A percentile compares a stretch with the other conserved stretches of the same genome.
Conservation (phyloP, 2,329 filamentous ascomycete genomes). For the Chrysoporthe cubensis region DNA sequence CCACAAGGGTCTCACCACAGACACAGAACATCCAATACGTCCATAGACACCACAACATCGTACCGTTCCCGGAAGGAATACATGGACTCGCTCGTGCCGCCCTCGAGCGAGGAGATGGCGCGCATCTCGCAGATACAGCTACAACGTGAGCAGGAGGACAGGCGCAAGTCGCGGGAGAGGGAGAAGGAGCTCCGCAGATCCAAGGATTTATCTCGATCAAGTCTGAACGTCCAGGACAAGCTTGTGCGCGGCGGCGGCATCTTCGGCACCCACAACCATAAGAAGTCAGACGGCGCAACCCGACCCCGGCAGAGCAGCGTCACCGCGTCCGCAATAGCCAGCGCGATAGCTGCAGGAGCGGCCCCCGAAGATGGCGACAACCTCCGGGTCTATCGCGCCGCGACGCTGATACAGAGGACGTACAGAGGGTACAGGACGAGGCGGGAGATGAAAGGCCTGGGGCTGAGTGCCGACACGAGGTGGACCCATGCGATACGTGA, state of each 20-base stretch:
- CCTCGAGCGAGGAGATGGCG: constrained; percentile 50
- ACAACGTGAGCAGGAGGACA: constrained; percentile 48
- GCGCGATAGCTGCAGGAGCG: constrained; percentile 16
- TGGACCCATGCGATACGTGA: constrained; percentile 71
- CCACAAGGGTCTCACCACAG: neutral
- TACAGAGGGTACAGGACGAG: constrained; percentile 78
- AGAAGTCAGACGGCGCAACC: constrained; percentile 14
- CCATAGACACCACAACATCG: constrained; percentile 33
- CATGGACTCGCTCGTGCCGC: constrained; percentile 54
- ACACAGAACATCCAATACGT: constrained; percentile 28
- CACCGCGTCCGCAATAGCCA: constrained; percentile 16
- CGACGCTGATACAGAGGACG: constrained; percentile 67
- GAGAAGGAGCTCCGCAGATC: constrained; percentile 42
- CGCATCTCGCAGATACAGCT: constrained; percentile 55
- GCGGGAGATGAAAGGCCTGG: constrained; percentile 70
- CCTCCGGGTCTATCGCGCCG: constrained; percentile 47
- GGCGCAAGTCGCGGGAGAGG: constrained; percentile 45
- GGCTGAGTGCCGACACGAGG: constrained; percentile 69
- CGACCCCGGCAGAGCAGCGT: constrained; percentile 18
- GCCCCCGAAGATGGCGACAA: constrained; percentile 31
- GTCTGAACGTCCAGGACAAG: constrained; percentile 10
- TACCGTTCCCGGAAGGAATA: constrained; percentile 45
- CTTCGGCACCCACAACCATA: constrained; percentile 24
- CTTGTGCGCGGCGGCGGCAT: constrained; percentile 33
- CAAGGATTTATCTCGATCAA: constrained; percentile 14